Conservation (phyloP, 257 asterid genomes). For the Asclepias syriaca region DNA sequence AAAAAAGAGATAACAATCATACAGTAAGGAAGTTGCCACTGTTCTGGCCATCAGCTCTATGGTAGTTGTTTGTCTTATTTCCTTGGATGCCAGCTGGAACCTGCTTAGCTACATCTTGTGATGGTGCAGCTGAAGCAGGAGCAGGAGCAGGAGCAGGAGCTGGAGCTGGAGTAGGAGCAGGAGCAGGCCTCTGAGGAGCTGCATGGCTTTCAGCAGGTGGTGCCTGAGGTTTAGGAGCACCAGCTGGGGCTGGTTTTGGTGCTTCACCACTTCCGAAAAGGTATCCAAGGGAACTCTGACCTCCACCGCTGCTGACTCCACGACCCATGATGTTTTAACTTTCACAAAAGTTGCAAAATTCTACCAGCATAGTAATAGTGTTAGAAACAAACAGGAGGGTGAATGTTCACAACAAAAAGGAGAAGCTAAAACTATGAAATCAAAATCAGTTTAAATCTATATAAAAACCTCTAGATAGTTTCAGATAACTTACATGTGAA, state of each 20-base stretch:
- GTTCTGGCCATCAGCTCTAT: conserved; percentile 77
- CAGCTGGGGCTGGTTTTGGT: conserved; percentile 46
- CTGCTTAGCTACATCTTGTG: conserved; percentile 39
- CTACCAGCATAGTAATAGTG: conserved; percentile 15
- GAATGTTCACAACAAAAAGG: neutral
- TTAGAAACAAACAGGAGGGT: neutral
- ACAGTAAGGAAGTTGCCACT: conserved; percentile 81
- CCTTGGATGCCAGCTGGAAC: conserved; percentile 73
- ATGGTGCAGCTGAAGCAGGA: conserved; percentile 29
- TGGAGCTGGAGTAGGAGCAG: conserved; percentile 11
- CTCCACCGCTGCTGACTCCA: conserved; percentile 87
- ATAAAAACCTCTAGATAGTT: neutral
- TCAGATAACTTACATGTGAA: neutral
- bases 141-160: conserved; percentile 27
- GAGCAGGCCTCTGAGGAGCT: conserved; percentile 40
- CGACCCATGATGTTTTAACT: conserved; percentile 52
- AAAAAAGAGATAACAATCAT: conserved; percentile 16
- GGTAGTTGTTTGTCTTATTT: conserved; percentile 52
- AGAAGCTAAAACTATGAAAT: neutral
- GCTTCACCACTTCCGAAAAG: conserved; percentile 74
- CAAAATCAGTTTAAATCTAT: neutral
- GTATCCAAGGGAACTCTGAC: conserved; percentile 85
- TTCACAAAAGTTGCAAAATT: conserved; percentile 11
- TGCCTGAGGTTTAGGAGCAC: conserved; percentile 38
- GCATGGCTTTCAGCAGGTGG: conserved; percentile 30